phyloP scores from a whole-genome alignment of 768 basidiomycete species.

The Termitomyces sp. region DNA sequence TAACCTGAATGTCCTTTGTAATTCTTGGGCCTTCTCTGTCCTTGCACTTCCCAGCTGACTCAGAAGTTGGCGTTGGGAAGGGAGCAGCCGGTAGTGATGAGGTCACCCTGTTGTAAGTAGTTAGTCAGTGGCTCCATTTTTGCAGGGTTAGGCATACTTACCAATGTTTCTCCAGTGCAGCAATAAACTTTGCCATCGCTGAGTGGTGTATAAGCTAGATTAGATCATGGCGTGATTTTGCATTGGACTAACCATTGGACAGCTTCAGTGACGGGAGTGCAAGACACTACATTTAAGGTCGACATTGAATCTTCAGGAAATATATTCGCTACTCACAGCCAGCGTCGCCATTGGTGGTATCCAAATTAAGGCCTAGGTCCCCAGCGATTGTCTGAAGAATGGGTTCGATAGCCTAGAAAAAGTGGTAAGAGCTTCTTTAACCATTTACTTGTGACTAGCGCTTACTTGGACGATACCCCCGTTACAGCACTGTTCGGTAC shows the following conservation, averaged over 20 bases:
- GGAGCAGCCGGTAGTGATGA: slow-evolving; percentile 13
- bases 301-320: neutral
- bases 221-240: neutral
- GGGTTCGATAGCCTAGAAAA: neutral
- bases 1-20: neutral
- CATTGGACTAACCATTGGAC: neutral
- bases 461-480: neutral
- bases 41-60: neutral
- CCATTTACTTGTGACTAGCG: neutral
- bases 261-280: slow-evolving; percentile 8
- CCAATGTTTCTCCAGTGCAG: slow-evolving; percentile 16
- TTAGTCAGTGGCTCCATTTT: neutral
- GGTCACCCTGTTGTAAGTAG: slow-evolving; percentile 4
- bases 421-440: neutral
- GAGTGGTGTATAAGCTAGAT: neutral
- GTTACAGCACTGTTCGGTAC: slow-evolving; percentile 6
- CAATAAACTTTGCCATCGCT: slow-evolving; percentile 13
- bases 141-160: neutral
- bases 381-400: slow-evolving; percentile 1
- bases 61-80: neutral
- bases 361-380: slow-evolving; percentile 8
- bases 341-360: slow-evolving; percentile 2
- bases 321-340: slow-evolving; percentile 9
- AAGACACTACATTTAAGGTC: slow-evolving; percentile 6
- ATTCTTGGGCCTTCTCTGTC: neutral